Base-by-base conservation (phyloP, 2,329 filamentous ascomycete species). In the Scytalidium sp. region DNA sequence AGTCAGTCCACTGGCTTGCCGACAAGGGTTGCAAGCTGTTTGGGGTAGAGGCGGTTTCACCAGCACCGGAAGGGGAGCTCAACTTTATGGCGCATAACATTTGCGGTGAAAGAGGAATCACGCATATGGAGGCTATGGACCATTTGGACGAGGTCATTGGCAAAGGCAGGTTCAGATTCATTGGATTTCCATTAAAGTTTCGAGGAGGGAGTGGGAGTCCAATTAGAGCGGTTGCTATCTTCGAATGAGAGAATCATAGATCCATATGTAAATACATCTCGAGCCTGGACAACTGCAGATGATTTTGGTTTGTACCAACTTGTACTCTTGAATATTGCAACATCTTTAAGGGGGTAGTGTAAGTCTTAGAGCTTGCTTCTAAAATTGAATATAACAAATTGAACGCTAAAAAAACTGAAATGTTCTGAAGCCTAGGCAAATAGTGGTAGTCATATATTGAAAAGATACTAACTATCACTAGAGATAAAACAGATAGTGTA, bases 1-100 rank as follows among this genome's bases (percentile, higher is more conserved):
- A 44, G 42, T 44, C 42, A 10, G 42, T 44, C 42, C 42, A 44
- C 42, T 44, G 42, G 42, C 42, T 44, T 27, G 42, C 42, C 4
- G 42, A 44, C 19, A 44, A 44, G n/a, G 42, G 42, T 17, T 44
- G 42, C 42, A 44, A 44, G 42, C 11, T 44, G 4, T 44, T 44
- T 27, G 42, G 42, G 8, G 42, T 44, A 11, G 22, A 45, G 25
- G 43, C 43, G 7, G 43, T 45, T 10, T 45, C 22, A 19, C 22
- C 43, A 17, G 22, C 22, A 19, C 43, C 43, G 17, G 22, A 45
- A 27, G 43, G 43, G 3, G 42, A 45, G 25, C 25, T 45, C 21
- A 45, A 45, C 22, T 45, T 45, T 29, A 45, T 27, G 10, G 43
- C 43, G 2, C 43, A 45, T 19, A 45, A 45, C 19, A 22, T 45